Conservation (phyloP, 2,329 filamentous ascomycete genomes). For the Coniosporium tulheliwenetii region DNA sequence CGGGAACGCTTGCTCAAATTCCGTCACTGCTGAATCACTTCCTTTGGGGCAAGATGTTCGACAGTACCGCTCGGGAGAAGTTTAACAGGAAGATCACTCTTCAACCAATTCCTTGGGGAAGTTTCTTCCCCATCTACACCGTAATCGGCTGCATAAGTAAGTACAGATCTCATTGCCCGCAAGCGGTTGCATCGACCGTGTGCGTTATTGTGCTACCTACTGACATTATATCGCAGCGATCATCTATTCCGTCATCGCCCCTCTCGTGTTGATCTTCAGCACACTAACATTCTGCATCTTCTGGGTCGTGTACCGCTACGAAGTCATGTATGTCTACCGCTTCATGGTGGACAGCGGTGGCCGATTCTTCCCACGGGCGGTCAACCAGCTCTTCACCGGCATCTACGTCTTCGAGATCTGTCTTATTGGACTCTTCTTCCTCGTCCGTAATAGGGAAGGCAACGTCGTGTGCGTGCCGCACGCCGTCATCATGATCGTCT, state of each 20-base stretch:
- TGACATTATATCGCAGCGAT: slow-evolving; percentile 19
- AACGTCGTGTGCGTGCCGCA: slow-evolving; percentile 53
- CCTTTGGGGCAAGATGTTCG: slow-evolving; percentile 61
- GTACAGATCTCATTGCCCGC: slow-evolving; percentile 5
- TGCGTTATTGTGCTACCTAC: not conserved
- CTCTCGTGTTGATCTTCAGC: slow-evolving; percentile 83
- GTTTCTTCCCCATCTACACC: slow-evolving; percentile 90
- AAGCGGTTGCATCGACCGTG: no score
- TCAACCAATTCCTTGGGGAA: slow-evolving; percentile 71
- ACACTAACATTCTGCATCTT: slow-evolving; percentile 82
- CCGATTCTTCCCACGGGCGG: slow-evolving; percentile 64
- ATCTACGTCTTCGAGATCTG: slow-evolving; percentile 90
- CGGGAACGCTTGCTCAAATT: slow-evolving; percentile 74
- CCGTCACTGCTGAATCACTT: slow-evolving; percentile 70
- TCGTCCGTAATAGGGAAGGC: slow-evolving; percentile 44
- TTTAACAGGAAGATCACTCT: slow-evolving; percentile 73
- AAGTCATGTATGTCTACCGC: slow-evolving; percentile 85
- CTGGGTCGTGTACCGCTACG: slow-evolving; percentile 93
- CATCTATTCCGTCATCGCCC: slow-evolving; percentile 78
- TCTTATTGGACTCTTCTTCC: slow-evolving; percentile 78
- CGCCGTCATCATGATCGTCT: slow-evolving; percentile 70
- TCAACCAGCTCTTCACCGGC: slow-evolving; percentile 88
- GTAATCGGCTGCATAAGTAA: slow-evolving; percentile 83
- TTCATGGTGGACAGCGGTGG: slow-evolving; percentile 86
- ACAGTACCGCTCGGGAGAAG: slow-evolving; percentile 69